Conservation (phyloP, 176 grass and related monocot species). For the Rhynchospora tenuis region DNA sequence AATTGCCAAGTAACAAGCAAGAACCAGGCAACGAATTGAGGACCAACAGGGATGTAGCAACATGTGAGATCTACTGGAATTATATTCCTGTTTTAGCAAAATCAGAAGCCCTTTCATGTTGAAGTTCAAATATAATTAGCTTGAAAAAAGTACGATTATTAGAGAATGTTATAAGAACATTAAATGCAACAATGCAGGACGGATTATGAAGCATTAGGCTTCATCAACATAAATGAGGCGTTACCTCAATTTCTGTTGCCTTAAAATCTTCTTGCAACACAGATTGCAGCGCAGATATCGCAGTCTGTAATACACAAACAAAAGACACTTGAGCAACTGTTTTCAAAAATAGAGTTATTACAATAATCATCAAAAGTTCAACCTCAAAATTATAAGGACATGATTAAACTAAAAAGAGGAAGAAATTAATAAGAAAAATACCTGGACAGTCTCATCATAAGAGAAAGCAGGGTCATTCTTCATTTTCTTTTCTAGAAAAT, state of each 20-base stretch:
- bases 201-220: neutral
- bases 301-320: constrained; percentile 38
- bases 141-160: neutral
- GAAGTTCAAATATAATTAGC: neutral
- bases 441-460: constrained; percentile 85
- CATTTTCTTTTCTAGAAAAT: constrained; percentile 99
- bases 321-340: neutral
- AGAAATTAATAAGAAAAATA: constrained; percentile 12
- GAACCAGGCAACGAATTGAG: neutral
- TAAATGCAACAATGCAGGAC: neutral
- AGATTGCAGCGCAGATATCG: constrained; percentile 91
- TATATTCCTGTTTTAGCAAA: neutral
- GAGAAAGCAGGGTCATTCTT: constrained; percentile 74
- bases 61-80: neutral
- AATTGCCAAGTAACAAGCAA: neutral
- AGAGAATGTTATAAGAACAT: neutral
- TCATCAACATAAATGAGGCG: neutral
- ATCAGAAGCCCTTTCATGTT: neutral
- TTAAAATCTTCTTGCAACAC: constrained; percentile 96
- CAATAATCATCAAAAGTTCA: neutral
- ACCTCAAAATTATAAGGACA: neutral
- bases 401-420: neutral
- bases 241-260: constrained; percentile 84
- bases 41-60: neutral
- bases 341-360: neutral